Percentiles rank a stretch among this genome's conserved stretches.
These are phyloP conservation scores for Thinopyrum elongatum DNA, from an alignment of 176 grass and related monocot species.

Conservation along the genomic window DNA sequence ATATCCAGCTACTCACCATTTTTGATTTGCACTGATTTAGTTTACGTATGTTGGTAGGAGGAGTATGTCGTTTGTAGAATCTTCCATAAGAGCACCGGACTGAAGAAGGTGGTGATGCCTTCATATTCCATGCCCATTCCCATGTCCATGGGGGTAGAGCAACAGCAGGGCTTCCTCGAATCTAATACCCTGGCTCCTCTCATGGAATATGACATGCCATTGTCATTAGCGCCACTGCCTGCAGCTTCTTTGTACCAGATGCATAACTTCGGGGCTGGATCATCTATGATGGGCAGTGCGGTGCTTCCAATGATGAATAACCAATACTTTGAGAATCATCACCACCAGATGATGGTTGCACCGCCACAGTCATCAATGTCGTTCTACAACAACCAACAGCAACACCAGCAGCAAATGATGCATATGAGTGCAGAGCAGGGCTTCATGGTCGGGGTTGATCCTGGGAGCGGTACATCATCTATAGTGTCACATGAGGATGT, in stretches of 20 bases:
- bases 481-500: slow-evolving; percentile 35
- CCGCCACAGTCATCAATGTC: neutral
- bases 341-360: neutral
- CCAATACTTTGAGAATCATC: neutral
- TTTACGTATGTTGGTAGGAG: slow-evolving; percentile 23
- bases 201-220: neutral
- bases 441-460: neutral
- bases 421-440: neutral
- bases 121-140: neutral
- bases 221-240: neutral
- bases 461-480: neutral
- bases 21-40: neutral
- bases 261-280: neutral
- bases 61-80: slow-evolving; percentile 64
- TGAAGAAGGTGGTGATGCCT: slow-evolving; percentile 8
- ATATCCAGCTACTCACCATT: neutral
- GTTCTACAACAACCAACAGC: neutral
- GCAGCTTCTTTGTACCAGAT: neutral
- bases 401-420: neutral
- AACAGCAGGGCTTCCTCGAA: neutral
- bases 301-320: neutral
- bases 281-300: neutral
- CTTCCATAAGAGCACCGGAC: slow-evolving; percentile 49
- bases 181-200: neutral
- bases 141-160: neutral